These are phyloP conservation scores for Cordia subcordata DNA, from an alignment of 257 asterid species.

Conservation along the genomic window DNA sequence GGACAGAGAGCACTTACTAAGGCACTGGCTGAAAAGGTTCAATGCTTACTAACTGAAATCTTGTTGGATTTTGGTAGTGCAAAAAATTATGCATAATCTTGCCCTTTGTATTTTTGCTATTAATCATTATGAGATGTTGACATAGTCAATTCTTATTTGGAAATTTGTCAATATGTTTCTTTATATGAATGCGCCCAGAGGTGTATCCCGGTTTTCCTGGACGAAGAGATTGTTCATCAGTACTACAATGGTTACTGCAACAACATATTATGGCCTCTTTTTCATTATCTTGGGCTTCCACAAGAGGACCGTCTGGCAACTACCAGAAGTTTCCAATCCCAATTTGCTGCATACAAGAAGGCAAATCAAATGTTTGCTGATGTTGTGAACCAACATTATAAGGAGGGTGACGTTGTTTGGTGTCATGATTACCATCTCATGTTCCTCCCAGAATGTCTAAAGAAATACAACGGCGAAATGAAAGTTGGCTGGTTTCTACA, in stretches of 20 bases:
- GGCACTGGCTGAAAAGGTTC: slow-evolving; percentile 85
- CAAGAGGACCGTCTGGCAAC: slow-evolving; percentile 95
- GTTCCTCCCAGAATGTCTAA: slow-evolving; percentile 82
- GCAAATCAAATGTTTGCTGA: slow-evolving; percentile 89
- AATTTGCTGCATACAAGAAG: slow-evolving; percentile 75
- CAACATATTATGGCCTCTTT: slow-evolving; percentile 91
- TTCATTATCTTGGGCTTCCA: slow-evolving; percentile 90
- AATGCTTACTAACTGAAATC: not conserved
- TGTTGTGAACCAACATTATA: slow-evolving; percentile 68
- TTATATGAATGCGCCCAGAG: slow-evolving; percentile 37
- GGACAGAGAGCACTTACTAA: slow-evolving; percentile 81
- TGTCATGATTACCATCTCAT: slow-evolving; percentile 91
- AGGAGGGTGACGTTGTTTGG: slow-evolving; percentile 91
- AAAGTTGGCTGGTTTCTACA: slow-evolving; percentile 96
- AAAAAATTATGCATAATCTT: too few species aligned
- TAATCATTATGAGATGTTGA: too few species aligned
- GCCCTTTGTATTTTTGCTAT: too few species aligned
- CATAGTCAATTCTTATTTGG: too few species aligned
- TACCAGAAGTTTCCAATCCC: slow-evolving; percentile 86
- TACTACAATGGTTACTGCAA: slow-evolving; percentile 85
- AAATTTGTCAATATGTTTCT: not conserved
- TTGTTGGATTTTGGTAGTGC: not conserved
- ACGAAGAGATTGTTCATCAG: slow-evolving; percentile 77
- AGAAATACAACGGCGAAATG: slow-evolving; percentile 62
- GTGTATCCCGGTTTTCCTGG: slow-evolving; percentile 87